Base-by-base conservation (phyloP, 441 rosid genomes). In the Populus hybrid region DNA sequence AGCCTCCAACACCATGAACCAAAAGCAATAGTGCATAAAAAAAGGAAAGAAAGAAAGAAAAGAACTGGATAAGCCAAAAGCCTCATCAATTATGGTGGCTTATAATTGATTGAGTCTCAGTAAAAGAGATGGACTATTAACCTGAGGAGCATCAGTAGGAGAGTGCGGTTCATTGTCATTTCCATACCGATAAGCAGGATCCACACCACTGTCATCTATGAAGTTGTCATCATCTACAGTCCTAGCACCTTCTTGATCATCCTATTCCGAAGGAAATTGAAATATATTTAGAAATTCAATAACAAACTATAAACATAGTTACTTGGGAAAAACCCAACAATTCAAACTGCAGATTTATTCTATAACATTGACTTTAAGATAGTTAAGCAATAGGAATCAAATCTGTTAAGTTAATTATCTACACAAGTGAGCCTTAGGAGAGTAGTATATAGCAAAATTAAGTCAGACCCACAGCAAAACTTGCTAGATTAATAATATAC, bases 191-290 rank as follows among this genome's bases (percentile, higher is more conserved):
- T 89, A 91, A 21, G 89, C 86, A 75, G 98, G 99, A 80, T 94
- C 97, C 57, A 96, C 77, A 76, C 98, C 99, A 79, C 72, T 90
- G 83, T 96, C 99, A 73, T 96, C 98, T 50, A 96, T 95, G 80
- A 95, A 95, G 82, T 94, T 88, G 83, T 94, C 97, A 76, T 95
- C 98, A 78, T 95, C 98, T 79, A 94, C n/a, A 28, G 93, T 95
- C 89, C 92, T 88, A 79, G 80, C 84, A 84, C 92, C 98, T 67
- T 94, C 98, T 79, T 84, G 92, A 87, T 95, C 99, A 81, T 94
- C 93, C 99, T 95, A 81, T 74, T 61, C 59, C 75, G 81, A 53
- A 71, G 40, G 74, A 72, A 57, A 73, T 21, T 72, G 46, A 57
- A 14, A 42, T 26, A 32, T 28, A 16, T 14, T 57, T 34, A 26